Evolutionary conservation across 139 green algal species (phyloP).

Genomic region (Picochlorum costavermella): DNA sequence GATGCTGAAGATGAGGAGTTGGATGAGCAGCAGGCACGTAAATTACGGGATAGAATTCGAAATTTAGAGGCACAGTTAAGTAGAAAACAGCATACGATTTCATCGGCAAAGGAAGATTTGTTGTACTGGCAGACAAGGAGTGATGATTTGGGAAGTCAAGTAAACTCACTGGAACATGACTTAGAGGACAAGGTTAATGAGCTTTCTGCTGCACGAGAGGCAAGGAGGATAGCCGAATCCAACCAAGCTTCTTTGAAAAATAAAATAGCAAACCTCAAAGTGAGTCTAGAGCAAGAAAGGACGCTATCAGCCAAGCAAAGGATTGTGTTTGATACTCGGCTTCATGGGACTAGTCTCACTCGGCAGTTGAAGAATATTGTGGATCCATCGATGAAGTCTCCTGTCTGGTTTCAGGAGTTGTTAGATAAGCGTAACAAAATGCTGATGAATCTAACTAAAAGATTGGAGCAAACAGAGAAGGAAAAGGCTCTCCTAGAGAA

Average conservation of each 20-base stretch:
- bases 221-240: neutral
- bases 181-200: too few species aligned
- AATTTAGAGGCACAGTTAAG: slow-evolving; percentile 1
- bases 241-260: neutral
- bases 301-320: neutral
- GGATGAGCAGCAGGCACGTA: neutral
- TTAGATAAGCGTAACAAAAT: neutral
- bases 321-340: neutral
- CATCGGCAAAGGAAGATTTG: too few species aligned
- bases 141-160: too few species aligned
- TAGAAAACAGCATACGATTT: neutral
- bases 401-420: neutral
- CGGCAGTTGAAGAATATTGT: neutral
- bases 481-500: neutral
- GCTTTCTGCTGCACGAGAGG: neutral
- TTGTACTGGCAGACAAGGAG: too few species aligned
- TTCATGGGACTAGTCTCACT: neutral
- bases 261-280: neutral
- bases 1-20: neutral
- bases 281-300: neutral
- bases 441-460: neutral
- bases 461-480: neutral
- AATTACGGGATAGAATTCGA: neutral
- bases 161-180: too few species aligned
- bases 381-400: neutral